Percentiles rank a stretch among this genome's conserved stretches.
Evolutionary conservation across 2,329 filamentous ascomycete species (phyloP).

Genomic region (Cercospora canescens): DNA sequence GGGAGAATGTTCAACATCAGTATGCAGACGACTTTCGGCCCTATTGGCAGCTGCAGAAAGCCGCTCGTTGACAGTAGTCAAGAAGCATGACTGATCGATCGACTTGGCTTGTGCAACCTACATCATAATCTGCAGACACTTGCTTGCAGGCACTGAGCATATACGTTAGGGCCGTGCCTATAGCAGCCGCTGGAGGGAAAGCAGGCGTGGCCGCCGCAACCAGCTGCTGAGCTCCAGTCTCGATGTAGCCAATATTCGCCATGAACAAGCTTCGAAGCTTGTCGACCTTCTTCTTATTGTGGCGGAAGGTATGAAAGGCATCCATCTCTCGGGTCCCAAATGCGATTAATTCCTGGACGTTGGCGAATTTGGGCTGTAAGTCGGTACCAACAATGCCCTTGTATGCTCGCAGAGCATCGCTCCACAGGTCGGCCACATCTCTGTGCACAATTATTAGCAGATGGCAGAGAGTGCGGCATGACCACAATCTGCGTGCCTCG

Average conservation of each 20-base stretch:
- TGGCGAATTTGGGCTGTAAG: constrained; percentile 5
- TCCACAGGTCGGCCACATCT: constrained; percentile 10
- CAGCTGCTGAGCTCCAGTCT: constrained; percentile 4
- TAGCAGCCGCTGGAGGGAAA: constrained; percentile 6
- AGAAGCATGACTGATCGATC: background rate
- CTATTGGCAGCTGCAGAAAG: no score
- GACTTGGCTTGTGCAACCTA: background rate
- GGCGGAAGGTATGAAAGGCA: constrained; percentile 2
- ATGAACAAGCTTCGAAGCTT: constrained; percentile 10
- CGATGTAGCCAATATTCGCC: constrained; percentile 8
- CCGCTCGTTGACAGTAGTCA: background rate
- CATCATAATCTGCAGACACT: constrained; percentile 12
- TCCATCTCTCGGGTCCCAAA: constrained; percentile 7
- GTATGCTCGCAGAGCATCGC: constrained; percentile 8
- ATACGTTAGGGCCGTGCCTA: constrained; percentile 7
- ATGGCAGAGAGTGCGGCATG: background rate
- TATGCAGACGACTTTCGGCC: background rate
- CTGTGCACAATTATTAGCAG: background rate
- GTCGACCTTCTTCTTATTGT: constrained; percentile 12
- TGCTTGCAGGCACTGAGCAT: constrained; percentile 10
- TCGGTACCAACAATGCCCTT: constrained; percentile 12
- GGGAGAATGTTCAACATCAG: background rate
- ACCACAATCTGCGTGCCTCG: background rate
- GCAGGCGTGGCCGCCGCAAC: constrained; percentile 9
- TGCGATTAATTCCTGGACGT: constrained; percentile 4